phyloP scores from a whole-genome alignment of 208 protist genomes.

The Crithidia fasciculata region DNA sequence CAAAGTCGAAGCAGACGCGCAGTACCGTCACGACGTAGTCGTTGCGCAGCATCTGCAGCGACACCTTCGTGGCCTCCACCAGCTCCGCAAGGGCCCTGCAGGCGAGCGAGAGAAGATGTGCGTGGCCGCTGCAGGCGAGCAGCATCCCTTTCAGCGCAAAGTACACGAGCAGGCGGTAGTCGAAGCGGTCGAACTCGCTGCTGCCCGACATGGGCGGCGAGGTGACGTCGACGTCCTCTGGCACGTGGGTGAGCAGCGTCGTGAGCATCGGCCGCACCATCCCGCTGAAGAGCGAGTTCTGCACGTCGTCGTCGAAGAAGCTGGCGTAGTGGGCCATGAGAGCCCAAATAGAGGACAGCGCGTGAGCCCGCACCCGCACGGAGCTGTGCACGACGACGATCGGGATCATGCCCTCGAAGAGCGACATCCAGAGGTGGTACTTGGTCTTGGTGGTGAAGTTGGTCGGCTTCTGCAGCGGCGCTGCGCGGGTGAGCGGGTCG shows the following conservation, averaged over 20 bases:
- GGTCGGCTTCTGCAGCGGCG: constrained; percentile 59
- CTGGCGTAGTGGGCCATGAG: constrained; percentile 63
- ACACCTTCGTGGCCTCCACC: constrained; percentile 25
- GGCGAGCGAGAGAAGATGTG: constrained; percentile 51
- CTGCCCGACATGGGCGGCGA: constrained; percentile 21
- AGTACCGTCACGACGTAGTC: constrained; percentile 57
- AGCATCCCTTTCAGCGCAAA: constrained; percentile 73
- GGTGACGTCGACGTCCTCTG: constrained; percentile 20
- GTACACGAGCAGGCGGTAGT: constrained; percentile 81
- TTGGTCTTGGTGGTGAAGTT: constrained; percentile 56
- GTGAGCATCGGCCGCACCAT: constrained; percentile 70
- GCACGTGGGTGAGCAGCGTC: constrained; percentile 56
- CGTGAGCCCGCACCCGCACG: constrained; percentile 71
- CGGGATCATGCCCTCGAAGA: constrained; percentile 82
- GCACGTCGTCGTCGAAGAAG: constrained; percentile 64
- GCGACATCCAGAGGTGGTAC: constrained; percentile 83
- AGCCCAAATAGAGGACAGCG: constrained; percentile 63
- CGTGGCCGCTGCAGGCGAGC: constrained; percentile 45
- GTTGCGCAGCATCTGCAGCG: constrained; percentile 43
- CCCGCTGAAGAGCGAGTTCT: constrained; percentile 62
- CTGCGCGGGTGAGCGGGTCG: constrained; percentile 46
- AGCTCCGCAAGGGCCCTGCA: constrained; percentile 53
- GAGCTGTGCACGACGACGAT: constrained; percentile 76
- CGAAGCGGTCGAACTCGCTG: constrained; percentile 42
- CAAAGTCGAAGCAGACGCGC: constrained; percentile 60